Evolutionary conservation across 1,139 yeast genomes (phyloP), one percentile per base, ranked within the genome.

Genomic region (Geotrichum macrosporum): DNA sequence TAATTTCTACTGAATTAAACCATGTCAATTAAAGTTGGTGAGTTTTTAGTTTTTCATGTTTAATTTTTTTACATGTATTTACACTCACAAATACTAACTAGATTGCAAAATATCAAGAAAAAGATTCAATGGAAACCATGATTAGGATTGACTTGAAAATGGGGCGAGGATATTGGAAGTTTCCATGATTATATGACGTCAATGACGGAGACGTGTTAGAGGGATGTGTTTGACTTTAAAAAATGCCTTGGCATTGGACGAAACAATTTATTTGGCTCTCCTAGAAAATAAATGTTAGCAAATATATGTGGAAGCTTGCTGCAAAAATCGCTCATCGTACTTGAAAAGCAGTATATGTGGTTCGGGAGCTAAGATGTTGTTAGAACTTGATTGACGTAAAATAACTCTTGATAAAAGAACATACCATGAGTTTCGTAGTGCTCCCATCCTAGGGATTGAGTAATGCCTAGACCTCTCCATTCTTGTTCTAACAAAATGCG

Each of bases 391-490:
- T 21, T 12, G 20, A 19, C 16, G 9, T 18, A 31, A 24, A 15
- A 8, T 8, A 31, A 12, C 8, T 54, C 64, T 20, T 50, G 16
- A 15, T 5, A 15, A n/a, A 29, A 12, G 12, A 6, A 5, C 45
- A 6, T 41, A 62, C 67, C 81, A 67, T 94, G 99, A 44, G 96
- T 89, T 62, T 92, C 99, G 64, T 92, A 94, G 66, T 94, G 98
- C 44, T 78, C 94, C 99, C 99, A 94, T 1, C 99, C 99, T 52
- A 94, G 73, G 40, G 95, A 85, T 66, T 92, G 99, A 9, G 98
- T 94, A 60, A 94, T 88, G 3, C 99, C 99, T 48, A 94, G 73
- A 1, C 97, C 97, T 66, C 99, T 76, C 99, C 99, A 94, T 67
- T 94, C 99, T 57, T 92, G 97, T 66, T 94, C 99, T 50, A 84